A percentile compares a stretch with the other conserved stretches of the same genome.
Evolutionary conservation across 495 filamentous ascomycete species (phyloP).

Genomic region (Lentithecium fluviatile): DNA sequence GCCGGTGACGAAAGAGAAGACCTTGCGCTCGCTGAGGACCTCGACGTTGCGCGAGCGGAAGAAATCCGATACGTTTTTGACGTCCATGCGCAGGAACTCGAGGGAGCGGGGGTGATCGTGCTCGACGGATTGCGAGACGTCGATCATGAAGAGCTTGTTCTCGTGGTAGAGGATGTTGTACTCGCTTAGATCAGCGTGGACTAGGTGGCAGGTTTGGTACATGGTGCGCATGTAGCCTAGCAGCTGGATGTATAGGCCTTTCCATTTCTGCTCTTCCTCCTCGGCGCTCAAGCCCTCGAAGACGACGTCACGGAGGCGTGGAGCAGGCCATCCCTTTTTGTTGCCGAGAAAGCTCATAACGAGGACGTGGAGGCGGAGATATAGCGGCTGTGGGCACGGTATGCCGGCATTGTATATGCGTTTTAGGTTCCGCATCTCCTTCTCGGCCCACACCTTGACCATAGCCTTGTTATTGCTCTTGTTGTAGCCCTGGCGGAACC

Average conservation of each 20-base stretch:
- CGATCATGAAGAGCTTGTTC: constrained; percentile 82
- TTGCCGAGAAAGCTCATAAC: constrained; percentile 93
- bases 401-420: constrained; percentile 80
- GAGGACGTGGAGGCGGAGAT: constrained; percentile 83
- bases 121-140: constrained; percentile 95
- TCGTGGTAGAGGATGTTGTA: constrained; percentile 95
- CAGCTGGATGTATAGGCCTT: constrained; percentile 73
- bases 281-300: constrained; percentile 48
- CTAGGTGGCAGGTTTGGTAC: constrained; percentile 84
- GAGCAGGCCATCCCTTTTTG: constrained; percentile 79
- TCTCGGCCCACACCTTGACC: constrained; percentile 98
- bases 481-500: constrained; percentile 78
- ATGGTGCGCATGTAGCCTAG: constrained; percentile 85
- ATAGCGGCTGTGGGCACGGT: constrained; percentile 83
- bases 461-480: constrained; percentile 90
- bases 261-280: constrained; percentile 64
- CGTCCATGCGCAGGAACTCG: constrained; percentile 94
- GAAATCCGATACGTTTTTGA: constrained; percentile 92
- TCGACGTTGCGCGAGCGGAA: constrained; percentile 83
- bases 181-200: constrained; percentile 94
- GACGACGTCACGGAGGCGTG: constrained; percentile 74
- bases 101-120: constrained; percentile 89
- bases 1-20: constrained; percentile 78
- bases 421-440: constrained; percentile 92
- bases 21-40: constrained; percentile 65